phyloP scores from a whole-genome alignment of 2,329 filamentous ascomycete genomes.

The Byssochlamys sp. region DNA sequence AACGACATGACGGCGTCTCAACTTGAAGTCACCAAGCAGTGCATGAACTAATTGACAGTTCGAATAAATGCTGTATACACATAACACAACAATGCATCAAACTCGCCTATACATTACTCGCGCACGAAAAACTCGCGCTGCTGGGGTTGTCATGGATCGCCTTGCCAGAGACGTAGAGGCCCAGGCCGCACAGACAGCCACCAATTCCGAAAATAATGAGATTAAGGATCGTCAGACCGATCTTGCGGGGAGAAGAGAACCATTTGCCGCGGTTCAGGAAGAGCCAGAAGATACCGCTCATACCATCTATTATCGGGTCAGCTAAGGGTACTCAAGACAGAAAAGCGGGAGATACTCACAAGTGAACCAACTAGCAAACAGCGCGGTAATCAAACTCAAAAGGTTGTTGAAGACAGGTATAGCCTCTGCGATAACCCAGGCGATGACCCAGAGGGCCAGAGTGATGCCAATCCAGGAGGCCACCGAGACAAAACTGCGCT shows the following conservation, averaged over 20 bases:
- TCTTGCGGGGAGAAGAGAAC: conserved; percentile 30
- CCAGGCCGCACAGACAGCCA: conserved; percentile 19
- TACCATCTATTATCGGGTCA: conserved; percentile 13
- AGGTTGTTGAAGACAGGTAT: conserved; percentile 61
- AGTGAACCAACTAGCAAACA: conserved; percentile 62
- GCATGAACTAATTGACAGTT: background rate
- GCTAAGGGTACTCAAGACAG: background rate
- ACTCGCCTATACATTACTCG: conserved; percentile 11
- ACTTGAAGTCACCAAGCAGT: background rate
- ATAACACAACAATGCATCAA: background rate
- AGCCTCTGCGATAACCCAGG: conserved; percentile 59
- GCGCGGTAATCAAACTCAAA: conserved; percentile 52
- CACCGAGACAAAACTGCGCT: conserved; percentile 43
- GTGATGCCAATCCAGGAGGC: conserved; percentile 52
- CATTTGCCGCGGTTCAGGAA: conserved; percentile 32
- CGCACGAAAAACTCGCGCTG: conserved; percentile 21
- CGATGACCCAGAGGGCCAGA: conserved; percentile 47
- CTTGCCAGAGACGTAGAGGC: conserved; percentile 22
- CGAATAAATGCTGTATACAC: background rate
- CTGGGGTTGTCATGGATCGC: conserved; percentile 16
- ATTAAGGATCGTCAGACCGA: conserved; percentile 34
- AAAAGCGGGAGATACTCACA: conserved; percentile 27
- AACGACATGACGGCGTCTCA: background rate
- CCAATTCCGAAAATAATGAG: conserved; percentile 21
- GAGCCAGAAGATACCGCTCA: conserved; percentile 33